Conservation (phyloP, 805 yeast species). For the Saccharomycopsis javanensis region DNA sequence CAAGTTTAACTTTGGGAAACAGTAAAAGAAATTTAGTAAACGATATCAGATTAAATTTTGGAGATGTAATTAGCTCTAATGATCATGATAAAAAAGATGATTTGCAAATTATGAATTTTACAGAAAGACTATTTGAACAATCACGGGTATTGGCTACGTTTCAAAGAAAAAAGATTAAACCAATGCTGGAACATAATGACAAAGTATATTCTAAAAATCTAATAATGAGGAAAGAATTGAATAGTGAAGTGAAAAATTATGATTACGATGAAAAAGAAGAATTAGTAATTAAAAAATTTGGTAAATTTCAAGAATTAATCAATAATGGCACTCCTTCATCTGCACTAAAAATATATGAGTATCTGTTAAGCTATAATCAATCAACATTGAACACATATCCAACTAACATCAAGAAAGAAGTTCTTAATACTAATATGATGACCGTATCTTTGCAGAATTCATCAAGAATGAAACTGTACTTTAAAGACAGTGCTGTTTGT, state of each 20-base stretch:
- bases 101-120: slow-evolving; percentile 1
- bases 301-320: not conserved
- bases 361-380: slow-evolving; percentile 2
- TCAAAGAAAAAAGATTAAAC: not conserved
- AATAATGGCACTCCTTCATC: not conserved
- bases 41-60: slow-evolving; percentile 4
- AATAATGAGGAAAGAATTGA: slow-evolving; percentile 20
- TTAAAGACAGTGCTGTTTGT: slow-evolving; percentile 24
- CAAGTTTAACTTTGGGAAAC: slow-evolving; percentile 26
- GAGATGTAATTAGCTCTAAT: slow-evolving; percentile 1
- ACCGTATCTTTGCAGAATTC: slow-evolving; percentile 1
- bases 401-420: not conserved
- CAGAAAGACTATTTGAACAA: not conserved
- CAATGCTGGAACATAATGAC: not conserved
- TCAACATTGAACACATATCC: not conserved
- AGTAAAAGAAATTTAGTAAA: slow-evolving; percentile 6
- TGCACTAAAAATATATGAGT: not conserved
- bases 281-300: not conserved
- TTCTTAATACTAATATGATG: not conserved
- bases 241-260: slow-evolving; percentile 2
- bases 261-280: not conserved
- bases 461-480: slow-evolving; percentile 1
- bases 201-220: slow-evolving; percentile 25
- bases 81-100: not conserved
- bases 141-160: not conserved